These are phyloP conservation scores for Cicer judaicum DNA, from an alignment of 306 rosid species.

Conservation along the genomic window DNA sequence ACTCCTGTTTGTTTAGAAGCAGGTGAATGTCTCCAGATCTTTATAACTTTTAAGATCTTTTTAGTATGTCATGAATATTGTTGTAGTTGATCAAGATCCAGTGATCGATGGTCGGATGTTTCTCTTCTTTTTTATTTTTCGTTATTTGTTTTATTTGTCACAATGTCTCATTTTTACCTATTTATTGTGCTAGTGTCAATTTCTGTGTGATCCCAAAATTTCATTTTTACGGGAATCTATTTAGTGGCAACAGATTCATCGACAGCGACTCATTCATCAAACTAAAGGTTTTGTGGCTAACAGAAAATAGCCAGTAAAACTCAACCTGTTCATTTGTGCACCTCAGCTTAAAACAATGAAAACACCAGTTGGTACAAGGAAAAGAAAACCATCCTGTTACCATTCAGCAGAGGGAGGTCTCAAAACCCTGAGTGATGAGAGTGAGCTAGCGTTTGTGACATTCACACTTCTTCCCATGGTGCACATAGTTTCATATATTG, in stretches of 20 bases:
- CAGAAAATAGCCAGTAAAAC: background rate
- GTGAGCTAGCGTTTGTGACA: slow-evolving; percentile 89
- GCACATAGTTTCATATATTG: background rate
- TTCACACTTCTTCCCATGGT: slow-evolving; percentile 62
- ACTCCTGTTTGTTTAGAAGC: slow-evolving; percentile 9
- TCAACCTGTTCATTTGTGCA: background rate
- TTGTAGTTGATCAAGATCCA: slow-evolving; percentile 19
- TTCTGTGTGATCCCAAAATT: background rate
- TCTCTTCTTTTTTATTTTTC: background rate
- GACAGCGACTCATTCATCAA: background rate
- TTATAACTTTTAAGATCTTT: background rate
- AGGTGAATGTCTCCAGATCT: slow-evolving; percentile 22
- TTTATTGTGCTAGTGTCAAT: background rate
- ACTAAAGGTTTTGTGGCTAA: background rate
- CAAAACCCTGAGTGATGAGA: slow-evolving; percentile 93
- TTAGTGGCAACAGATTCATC: slow-evolving; percentile 4
- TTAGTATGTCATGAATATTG: slow-evolving; percentile 5
- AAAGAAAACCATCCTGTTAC: slow-evolving; percentile 45
- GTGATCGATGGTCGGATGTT: background rate
- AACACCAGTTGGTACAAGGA: background rate
- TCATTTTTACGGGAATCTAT: background rate
- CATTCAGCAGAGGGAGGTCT: slow-evolving; percentile 75
- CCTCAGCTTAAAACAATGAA: background rate
- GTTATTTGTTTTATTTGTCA: background rate
- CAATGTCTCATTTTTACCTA: slow-evolving; percentile 1